Conservation (phyloP, 2,329 filamentous ascomycete genomes). For the Laburnicola sp. region DNA sequence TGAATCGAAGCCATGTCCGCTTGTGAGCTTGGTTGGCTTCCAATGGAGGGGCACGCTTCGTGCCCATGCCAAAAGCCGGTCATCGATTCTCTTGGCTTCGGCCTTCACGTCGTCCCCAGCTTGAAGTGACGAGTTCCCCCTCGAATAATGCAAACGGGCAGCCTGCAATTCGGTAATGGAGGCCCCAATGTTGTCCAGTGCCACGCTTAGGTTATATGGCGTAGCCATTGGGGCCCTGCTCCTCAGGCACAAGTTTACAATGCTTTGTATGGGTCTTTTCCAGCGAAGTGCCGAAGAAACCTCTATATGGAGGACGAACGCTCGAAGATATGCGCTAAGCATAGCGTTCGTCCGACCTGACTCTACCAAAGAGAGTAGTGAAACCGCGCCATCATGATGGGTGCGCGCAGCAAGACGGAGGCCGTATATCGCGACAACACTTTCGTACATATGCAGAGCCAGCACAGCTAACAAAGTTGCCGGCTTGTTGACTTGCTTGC, state of each 20-base stretch:
- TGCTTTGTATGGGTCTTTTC: not conserved
- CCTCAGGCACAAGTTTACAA: not conserved
- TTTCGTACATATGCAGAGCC: constrained; percentile 3
- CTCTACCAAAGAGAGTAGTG: constrained; percentile 5
- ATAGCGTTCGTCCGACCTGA: not conserved
- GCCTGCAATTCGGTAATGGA: constrained; percentile 1
- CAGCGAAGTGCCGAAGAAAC: not conserved
- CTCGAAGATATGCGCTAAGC: not conserved
- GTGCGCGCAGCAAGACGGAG: constrained; percentile 1
- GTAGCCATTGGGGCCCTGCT: not conserved
- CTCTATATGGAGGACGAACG: not conserved
- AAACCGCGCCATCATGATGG: constrained; percentile 11
- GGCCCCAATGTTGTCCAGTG: not conserved
- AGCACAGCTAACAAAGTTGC: constrained; percentile 9
- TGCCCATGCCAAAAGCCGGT: constrained; percentile 7
- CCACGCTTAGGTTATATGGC: not conserved
- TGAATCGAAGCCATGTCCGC: not conserved
- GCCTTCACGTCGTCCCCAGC: not conserved
- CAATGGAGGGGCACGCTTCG: constrained; percentile 1
- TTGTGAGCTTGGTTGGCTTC: not conserved
- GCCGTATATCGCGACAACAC: constrained; percentile 5
- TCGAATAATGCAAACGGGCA: not conserved
- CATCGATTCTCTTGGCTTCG: constrained; percentile 1
- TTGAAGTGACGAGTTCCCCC: not conserved
- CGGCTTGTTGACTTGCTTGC: not conserved